Percentiles rank a stretch among this genome's conserved stretches.
Conservation (phyloP, 495 filamentous ascomycete species). For the Pseudoneurospora amorphoporcata region DNA sequence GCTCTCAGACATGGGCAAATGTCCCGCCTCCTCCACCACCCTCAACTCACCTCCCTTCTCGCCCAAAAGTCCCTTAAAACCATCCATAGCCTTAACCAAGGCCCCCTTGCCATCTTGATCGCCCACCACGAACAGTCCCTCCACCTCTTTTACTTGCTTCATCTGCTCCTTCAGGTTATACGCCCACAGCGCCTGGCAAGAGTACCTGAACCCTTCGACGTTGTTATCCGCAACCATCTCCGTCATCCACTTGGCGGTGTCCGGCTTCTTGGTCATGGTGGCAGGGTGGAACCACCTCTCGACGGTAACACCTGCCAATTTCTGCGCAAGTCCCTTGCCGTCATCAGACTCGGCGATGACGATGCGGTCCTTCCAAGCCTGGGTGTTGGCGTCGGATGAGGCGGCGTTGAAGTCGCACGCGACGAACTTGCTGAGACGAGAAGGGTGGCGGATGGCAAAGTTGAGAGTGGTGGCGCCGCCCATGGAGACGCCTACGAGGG, state of each 20-base stretch:
- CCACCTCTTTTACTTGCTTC: constrained; percentile 41
- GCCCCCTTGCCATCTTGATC: constrained; percentile 57
- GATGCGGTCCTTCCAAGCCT: constrained; percentile 68
- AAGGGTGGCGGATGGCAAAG: constrained; percentile 55
- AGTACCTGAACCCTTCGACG: constrained; percentile 57
- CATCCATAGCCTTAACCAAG: constrained; percentile 64
- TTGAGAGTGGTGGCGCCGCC: constrained; percentile 68
- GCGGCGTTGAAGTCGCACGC: constrained; percentile 69
- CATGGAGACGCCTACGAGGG: constrained; percentile 63
- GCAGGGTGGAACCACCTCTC: constrained; percentile 63
- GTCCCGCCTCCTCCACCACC: constrained; percentile 56
- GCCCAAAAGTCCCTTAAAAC: constrained; percentile 50
- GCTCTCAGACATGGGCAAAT: constrained; percentile 77
- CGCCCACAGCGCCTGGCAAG: constrained; percentile 61
- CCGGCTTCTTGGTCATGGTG: constrained; percentile 40
- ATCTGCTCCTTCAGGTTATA: constrained; percentile 63
- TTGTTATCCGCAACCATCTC: constrained; percentile 52
- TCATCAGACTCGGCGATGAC: constrained; percentile 50
- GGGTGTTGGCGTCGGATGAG: constrained; percentile 55
- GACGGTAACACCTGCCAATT: constrained; percentile 54
- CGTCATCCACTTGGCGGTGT: constrained; percentile 38
- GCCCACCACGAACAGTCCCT: constrained; percentile 58
- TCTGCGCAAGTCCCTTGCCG: constrained; percentile 25
- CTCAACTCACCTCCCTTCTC: constrained; percentile 42
- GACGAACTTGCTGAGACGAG: constrained; percentile 48